Evolutionary conservation across 331 rosid genomes (phyloP).

Genomic region (Pyracantha coccinea): DNA sequence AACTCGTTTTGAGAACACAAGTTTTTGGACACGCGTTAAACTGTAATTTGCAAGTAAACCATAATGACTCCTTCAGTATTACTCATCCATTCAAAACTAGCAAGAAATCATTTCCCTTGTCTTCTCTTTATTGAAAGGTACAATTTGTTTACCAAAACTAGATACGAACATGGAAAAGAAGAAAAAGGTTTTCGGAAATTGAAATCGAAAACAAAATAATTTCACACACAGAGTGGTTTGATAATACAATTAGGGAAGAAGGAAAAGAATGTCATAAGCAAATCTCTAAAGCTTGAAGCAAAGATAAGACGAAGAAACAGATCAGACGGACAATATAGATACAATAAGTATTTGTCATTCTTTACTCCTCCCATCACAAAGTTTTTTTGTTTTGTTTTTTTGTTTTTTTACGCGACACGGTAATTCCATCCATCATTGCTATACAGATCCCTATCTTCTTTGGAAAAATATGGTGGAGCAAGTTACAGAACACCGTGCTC

Average conservation of each 20-base stretch:
- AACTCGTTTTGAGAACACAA: no score
- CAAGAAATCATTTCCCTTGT: not conserved
- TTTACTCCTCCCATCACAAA: constrained; percentile 48
- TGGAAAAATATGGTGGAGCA: constrained; percentile 52
- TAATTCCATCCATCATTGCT: constrained; percentile 45
- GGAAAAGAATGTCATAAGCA: constrained; percentile 33
- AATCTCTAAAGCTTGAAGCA: constrained; percentile 26
- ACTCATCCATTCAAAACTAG: not conserved
- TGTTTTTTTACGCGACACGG: constrained; percentile 38
- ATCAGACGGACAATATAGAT: constrained; percentile 48
- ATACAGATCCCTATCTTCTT: constrained; percentile 49
- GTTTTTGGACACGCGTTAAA: not conserved
- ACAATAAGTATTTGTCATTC: constrained; percentile 53
- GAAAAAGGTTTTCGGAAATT: not conserved
- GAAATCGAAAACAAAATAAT: constrained; percentile 16
- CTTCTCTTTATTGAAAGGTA: not conserved
- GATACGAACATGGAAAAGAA: not conserved
- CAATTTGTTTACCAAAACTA: not conserved
- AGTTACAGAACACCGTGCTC: constrained; percentile 46
- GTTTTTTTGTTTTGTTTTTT: constrained; percentile 22
- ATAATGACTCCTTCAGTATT: not conserved
- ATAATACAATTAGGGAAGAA: constrained; percentile 24
- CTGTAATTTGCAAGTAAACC: not conserved
- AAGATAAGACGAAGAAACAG: constrained; percentile 37
- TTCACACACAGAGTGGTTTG: constrained; percentile 32